A percentile compares a stretch with the other conserved stretches of the same genome.
These are phyloP conservation scores for Tephrocybe rancida DNA, from an alignment of 768 basidiomycete genomes.

Conservation along the genomic window DNA sequence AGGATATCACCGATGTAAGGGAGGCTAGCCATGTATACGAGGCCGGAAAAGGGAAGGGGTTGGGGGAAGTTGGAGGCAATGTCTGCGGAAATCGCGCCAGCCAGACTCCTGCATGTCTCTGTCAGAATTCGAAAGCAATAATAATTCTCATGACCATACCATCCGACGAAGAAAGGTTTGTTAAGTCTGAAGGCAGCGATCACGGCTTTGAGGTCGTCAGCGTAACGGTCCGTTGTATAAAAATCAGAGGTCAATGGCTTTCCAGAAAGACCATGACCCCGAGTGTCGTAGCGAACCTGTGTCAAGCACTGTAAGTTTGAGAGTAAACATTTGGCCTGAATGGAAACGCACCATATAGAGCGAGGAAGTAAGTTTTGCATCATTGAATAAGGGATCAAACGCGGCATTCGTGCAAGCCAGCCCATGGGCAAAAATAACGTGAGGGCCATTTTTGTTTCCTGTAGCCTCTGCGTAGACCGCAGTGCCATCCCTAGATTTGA, in stretches of 20 bases:
- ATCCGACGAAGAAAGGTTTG: conserved; percentile 33
- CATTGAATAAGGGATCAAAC: conserved; percentile 6
- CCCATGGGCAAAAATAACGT: conserved; percentile 9
- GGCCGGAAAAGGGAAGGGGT: conserved; percentile 28
- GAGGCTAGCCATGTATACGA: conserved; percentile 26
- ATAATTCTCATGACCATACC: conserved; percentile 20
- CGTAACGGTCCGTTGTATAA: conserved; percentile 28
- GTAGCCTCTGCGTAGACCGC: conserved; percentile 1
- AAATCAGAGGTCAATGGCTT: conserved; percentile 27
- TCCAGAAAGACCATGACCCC: conserved; percentile 36
- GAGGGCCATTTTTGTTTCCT: conserved; percentile 3
- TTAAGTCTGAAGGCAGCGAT: conserved; percentile 28
- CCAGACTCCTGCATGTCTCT: neutral
- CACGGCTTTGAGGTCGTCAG: conserved; percentile 33
- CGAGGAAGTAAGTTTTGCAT: neutral
- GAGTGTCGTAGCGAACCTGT: conserved; percentile 35
- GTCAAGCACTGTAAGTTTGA: neutral
- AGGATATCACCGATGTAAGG: conserved; percentile 26
- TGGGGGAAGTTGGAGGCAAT: conserved; percentile 25
- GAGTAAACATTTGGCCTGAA: neutral
- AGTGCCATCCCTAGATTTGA: conserved; percentile 9
- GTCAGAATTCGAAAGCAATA: neutral
- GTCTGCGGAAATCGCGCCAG: conserved; percentile 29
- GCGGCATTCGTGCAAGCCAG: conserved; percentile 1
- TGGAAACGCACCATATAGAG: conserved; percentile 1